Base-by-base conservation (phyloP, 164 flowering plant species). In the Houttuynia cordata region DNA sequence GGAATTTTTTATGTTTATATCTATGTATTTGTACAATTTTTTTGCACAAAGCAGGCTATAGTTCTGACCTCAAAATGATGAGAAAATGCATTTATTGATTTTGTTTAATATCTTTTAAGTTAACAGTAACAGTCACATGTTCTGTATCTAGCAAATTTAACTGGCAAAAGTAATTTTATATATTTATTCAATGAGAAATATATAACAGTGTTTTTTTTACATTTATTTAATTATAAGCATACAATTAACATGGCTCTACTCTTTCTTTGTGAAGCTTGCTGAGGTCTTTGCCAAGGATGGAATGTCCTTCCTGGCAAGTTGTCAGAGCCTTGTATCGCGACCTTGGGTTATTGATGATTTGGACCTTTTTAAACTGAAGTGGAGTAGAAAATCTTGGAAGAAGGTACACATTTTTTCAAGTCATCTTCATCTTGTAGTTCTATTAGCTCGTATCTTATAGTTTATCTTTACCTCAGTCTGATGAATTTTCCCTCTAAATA, bases 281-380 rank as follows among this genome's bases (percentile, higher is more conserved):
- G 99, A 94, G 77, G 84, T 94, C 58, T 94, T 94, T 72, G 87
- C 97, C 39, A 84, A 61, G 79, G 96, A 94, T 79, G 99, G 99
- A 55, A 84, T 94, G 93, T 94, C 99, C 56, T 94, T 94, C 73
- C 68, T 85, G 66, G 96, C 96, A 57, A 94, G 89, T 66, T 86
- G 88, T 77, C 91, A 94, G 68, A 88, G 84, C 71, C 75, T 94
- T 68, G 82, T 91, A 47, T 79, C 95, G 62, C 86, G 97, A 47
- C 99, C 99, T n/a, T 94, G 99, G 99, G 99, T 94, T 57, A 81
- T 94, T 62, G 99, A 94, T 77, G 99, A 94, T 72, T 74, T 94
- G 71, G 93, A 91, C 47, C 55, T 67, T 34, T 91, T 94, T 58
- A 79, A 83, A 62, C 55, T 68, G 51, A 85, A 81, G 68, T 91